Evolutionary conservation across 371 early-diverging fungal species (phyloP), one percentile per base, ranked within the genome.

Genomic region (Mucor circinelloides): DNA sequence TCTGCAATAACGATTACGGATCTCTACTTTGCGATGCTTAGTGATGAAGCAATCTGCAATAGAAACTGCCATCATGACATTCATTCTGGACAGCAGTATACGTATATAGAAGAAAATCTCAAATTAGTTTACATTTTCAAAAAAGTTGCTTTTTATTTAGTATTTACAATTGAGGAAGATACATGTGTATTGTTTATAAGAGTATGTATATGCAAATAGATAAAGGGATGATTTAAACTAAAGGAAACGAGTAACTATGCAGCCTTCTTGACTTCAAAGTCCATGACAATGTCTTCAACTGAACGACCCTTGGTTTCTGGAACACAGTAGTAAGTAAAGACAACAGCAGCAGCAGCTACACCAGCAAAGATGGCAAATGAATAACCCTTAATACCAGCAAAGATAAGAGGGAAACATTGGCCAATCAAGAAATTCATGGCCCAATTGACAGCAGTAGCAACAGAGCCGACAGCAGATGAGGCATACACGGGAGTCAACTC

Each of bases 291-390:
- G 19, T 84, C 79, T 72, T 92, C 92, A 19, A 89, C 71, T 10
- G 88, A 78, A 12, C 81, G 71, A 27, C 89, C 90, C 71, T 85
- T 86, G 15, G 94, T 94, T 80, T 95, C 95, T 9, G 93, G 93
- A 10, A 95, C 82, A 59, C 79, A 84, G 62, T 84, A 44, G 10
- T 58, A 59, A 12, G 76, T 78, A 44, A 75, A 66, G 2, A 75
- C 9, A 59, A 71, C 62, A 15, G 73, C 64, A 3, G 66, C 31
- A 9, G 38, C 42, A 32, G 67, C 58, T 2, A 75, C 66, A 9
- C 25, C 64, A 19, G 72, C 77, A 58, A 80, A 94, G 58, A 92
- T 76, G 58, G 89, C 72, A 80, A 93, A 94, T 2, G 89, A 85
- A 63, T 78, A 89, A 63, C 84, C 81, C 56, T 81, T 72, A 71